Base-by-base conservation (phyloP, 257 asterid genomes). In the Vinca minor region DNA sequence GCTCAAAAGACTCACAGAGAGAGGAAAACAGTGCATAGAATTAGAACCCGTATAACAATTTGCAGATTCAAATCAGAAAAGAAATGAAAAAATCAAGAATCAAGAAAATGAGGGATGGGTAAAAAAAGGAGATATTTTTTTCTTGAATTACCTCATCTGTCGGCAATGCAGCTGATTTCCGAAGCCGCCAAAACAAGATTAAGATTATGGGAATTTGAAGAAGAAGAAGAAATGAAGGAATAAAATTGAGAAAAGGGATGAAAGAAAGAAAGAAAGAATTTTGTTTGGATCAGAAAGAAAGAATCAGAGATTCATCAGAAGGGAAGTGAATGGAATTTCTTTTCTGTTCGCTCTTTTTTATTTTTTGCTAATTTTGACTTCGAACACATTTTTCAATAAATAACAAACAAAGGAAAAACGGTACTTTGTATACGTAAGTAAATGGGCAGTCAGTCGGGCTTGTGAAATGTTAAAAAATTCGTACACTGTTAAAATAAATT, bases 211-310 rank as follows among this genome's bases (percentile, higher is more conserved):
- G n/a, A n/a, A n/a, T n/a, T n/a, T n/a, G n/a, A n/a, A n/a, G 13
- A 35, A 53, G 34, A 36, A 32, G 60, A n/a, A 59, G 35, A 50
- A 36, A 35, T 29, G 50, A n/a, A n/a, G 28, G 15, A 54, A 34
- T 8, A 48, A 18, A n/a, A 15, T 39, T 23, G 36, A 47, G 26
- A 41, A 47, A 46, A 70, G 21, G 34, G 31, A 45, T 17, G 58
- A 52, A 46, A 41, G 21, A 11, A 59, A 63, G 48, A 38, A 63
- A n/a, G n/a, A n/a, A n/a, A n/a, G n/a, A n/a, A n/a, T n/a, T n/a
- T n/a, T n/a, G 32, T 23, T 47, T 56, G 52, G 69, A 70, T 70
- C 74, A n/a, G n/a, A n/a, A n/a, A 63, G 61, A n/a, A n/a, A 46
- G 62, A 56, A 70, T 70, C 66, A 63, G 46, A 70, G 70, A 65